A percentile compares a stretch with the other conserved stretches of the same genome.
These are phyloP conservation scores for Fraxinus paxiana DNA, from an alignment of 305 asterid genomes.

Conservation along the genomic window DNA sequence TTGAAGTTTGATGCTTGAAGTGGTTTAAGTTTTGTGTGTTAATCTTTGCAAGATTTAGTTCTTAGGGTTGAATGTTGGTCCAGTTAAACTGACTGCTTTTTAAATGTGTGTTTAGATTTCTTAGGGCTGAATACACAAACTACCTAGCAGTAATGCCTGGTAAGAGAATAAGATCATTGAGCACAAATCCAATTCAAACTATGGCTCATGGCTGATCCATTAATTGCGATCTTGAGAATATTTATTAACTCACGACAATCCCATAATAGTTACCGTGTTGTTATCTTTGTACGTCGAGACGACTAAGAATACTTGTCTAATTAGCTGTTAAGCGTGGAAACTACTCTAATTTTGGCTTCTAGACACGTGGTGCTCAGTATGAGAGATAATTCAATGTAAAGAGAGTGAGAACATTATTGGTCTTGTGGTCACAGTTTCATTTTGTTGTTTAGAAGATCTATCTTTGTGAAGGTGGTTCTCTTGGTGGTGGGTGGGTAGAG, in stretches of 20 bases:
- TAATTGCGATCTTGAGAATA: background rate
- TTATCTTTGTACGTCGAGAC: background rate
- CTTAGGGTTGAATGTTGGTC: background rate
- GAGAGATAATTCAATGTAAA: background rate
- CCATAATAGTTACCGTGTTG: background rate
- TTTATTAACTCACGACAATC: background rate
- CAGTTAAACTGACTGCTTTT: background rate
- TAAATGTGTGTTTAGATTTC: background rate
- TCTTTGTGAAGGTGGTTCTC: background rate
- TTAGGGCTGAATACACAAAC: background rate
- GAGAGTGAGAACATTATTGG: background rate
- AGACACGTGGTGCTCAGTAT: constrained; percentile 10
- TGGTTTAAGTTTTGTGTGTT: background rate
- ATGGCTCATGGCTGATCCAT: background rate
- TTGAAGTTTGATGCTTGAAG: background rate
- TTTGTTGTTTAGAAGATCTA: background rate
- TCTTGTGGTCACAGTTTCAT: background rate
- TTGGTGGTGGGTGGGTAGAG: background rate
- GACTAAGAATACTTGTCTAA: background rate
- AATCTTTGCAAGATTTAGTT: constrained; percentile 7
- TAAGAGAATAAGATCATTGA: background rate
- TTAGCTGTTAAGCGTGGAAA: background rate
- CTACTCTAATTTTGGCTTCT: background rate
- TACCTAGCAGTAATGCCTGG: background rate
- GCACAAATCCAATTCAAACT: background rate